Conservation (phyloP, 805 yeast genomes). For the Cyberlindnera euphorbiae region DNA sequence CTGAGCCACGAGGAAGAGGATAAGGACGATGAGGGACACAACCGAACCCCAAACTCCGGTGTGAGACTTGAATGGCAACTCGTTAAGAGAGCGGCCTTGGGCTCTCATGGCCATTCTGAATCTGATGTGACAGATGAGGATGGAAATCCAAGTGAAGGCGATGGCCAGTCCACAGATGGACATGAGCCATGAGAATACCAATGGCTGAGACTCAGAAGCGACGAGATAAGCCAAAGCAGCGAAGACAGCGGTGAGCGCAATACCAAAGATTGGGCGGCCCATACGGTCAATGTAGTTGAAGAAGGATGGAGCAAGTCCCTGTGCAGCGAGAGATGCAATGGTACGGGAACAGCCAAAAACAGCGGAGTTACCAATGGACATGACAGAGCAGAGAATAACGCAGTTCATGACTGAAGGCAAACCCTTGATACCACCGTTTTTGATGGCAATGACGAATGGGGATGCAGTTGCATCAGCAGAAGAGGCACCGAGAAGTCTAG, state of each 20-base stretch:
- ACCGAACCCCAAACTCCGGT: slow-evolving; percentile 40
- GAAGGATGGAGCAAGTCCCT: slow-evolving; percentile 39
- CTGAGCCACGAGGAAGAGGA: slow-evolving; percentile 38
- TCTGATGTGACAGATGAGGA: slow-evolving; percentile 38
- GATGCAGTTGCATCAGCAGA: slow-evolving; percentile 34
- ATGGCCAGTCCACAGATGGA: slow-evolving; percentile 46
- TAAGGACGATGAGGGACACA: slow-evolving; percentile 32
- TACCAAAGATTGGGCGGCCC: slow-evolving; percentile 47
- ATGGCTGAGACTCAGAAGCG: slow-evolving; percentile 36
- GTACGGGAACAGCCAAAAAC: slow-evolving; percentile 56
- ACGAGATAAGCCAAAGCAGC: slow-evolving; percentile 43
- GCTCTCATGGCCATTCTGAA: slow-evolving; percentile 41
- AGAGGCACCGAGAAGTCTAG: slow-evolving; percentile 28
- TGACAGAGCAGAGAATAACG: slow-evolving; percentile 36
- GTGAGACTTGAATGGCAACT: slow-evolving; percentile 38
- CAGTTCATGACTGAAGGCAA: slow-evolving; percentile 38
- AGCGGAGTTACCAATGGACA: slow-evolving; percentile 48
- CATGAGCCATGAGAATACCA: slow-evolving; percentile 44
- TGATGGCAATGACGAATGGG: slow-evolving; percentile 46
- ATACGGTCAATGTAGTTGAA: slow-evolving; percentile 42
- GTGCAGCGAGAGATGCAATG: slow-evolving; percentile 40
- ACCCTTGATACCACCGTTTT: slow-evolving; percentile 31
- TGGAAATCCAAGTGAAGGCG: slow-evolving; percentile 46
- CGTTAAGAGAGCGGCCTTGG: slow-evolving; percentile 37
- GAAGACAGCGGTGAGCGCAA: slow-evolving; percentile 33